Conservation (phyloP, 345 rosid genomes). For the Syzygium aromaticum region DNA sequence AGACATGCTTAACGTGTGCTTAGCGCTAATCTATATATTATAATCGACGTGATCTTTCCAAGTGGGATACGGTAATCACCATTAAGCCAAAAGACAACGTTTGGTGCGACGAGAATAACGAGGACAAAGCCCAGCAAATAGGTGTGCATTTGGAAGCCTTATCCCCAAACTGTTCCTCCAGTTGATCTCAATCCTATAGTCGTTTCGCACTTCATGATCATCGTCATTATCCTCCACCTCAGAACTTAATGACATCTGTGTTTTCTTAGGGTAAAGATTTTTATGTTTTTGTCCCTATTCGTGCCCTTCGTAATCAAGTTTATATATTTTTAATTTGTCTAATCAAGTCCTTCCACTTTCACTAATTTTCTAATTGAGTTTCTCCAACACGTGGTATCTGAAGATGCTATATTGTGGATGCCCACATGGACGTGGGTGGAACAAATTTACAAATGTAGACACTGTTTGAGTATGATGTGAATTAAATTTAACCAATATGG, state of each 20-base stretch:
- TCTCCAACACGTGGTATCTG: neutral
- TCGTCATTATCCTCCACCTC: neutral
- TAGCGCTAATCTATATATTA: neutral
- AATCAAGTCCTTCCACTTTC: neutral
- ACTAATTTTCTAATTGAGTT: neutral
- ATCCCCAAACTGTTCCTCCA: neutral
- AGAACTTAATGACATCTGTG: neutral
- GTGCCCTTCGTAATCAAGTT: neutral
- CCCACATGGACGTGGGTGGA: neutral
- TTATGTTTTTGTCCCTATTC: neutral
- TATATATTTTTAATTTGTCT: neutral
- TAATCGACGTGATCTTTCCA: neutral
- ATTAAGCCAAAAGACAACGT: neutral
- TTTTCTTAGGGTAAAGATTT: neutral
- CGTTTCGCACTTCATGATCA: neutral
- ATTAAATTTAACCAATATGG: neutral
- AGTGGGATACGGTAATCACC: neutral
- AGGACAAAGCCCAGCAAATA: neutral
- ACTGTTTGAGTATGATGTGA: accelerated
- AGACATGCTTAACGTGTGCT: neutral
- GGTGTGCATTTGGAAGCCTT: neutral
- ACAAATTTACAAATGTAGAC: neutral
- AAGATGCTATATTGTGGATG: neutral
- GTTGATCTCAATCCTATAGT: neutral
- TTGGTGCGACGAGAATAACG: neutral